A percentile compares a stretch with the other conserved stretches of the same genome.
These are phyloP conservation scores for Cyamopsis tetragonoloba DNA, from an alignment of 306 rosid genomes.

Conservation along the genomic window DNA sequence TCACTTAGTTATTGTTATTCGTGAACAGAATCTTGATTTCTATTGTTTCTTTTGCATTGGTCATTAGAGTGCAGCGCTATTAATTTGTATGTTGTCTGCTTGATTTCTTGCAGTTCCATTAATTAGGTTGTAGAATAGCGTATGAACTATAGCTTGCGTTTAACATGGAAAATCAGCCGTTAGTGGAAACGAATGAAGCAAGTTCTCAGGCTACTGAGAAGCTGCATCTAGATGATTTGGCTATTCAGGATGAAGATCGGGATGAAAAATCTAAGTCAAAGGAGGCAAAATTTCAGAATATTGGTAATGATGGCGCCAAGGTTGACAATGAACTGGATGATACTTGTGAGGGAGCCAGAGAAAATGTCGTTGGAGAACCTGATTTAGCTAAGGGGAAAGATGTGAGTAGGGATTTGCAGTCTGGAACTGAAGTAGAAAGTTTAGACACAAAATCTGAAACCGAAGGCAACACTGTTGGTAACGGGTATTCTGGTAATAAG, in stretches of 20 bases:
- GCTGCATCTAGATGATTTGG: slow-evolving; percentile 31
- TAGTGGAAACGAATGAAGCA: slow-evolving; percentile 20
- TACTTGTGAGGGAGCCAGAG: slow-evolving; percentile 6
- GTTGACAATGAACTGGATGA: slow-evolving; percentile 21
- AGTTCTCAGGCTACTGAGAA: slow-evolving; percentile 32
- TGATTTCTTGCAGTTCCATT: slow-evolving; percentile 24
- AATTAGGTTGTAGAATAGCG: neutral
- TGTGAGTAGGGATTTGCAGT: slow-evolving; percentile 15
- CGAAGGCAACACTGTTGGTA: slow-evolving; percentile 11
- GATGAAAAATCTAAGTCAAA: slow-evolving; percentile 21
- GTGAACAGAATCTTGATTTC: neutral
- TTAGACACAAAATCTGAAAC: slow-evolving; percentile 29
- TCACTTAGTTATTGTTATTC: neutral
- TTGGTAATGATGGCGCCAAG: slow-evolving; percentile 17
- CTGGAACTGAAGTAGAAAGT: slow-evolving; percentile 23
- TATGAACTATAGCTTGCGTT: slow-evolving; percentile 23
- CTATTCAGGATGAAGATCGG: slow-evolving; percentile 25
- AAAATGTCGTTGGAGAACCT: neutral
- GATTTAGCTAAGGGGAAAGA: slow-evolving; percentile 15
- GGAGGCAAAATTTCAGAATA: slow-evolving; percentile 30
- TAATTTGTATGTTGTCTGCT: neutral
- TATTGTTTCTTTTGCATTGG: neutral
- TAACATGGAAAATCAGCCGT: slow-evolving; percentile 42
- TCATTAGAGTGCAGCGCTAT: neutral
- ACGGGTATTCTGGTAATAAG: slow-evolving; percentile 28